A percentile compares a stretch with the other conserved stretches of the same genome.
phyloP scores from a whole-genome alignment of 768 basidiomycete species.

The Pulveroboletus ravenelii region DNA sequence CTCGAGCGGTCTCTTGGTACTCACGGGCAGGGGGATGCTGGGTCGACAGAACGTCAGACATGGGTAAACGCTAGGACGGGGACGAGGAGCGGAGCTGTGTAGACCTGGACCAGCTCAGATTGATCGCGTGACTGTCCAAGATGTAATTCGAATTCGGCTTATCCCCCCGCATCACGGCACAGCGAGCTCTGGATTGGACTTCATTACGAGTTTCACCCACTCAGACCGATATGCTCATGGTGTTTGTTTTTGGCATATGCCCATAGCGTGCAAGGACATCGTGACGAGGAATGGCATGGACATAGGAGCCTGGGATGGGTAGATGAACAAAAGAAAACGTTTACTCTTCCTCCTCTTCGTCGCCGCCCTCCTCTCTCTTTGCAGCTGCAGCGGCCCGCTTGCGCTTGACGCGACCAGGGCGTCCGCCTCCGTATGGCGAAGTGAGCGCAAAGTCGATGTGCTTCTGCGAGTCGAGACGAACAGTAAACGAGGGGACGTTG shows the following conservation, averaged over 20 bases:
- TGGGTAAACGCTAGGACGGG: conserved; percentile 4
- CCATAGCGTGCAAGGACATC: conserved; percentile 31
- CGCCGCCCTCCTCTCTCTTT: conserved; percentile 86
- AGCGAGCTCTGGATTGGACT: no score
- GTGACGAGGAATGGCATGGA: conserved; percentile 20
- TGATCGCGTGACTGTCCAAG: conserved; percentile 5
- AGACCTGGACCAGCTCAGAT: not conserved
- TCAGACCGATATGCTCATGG: conserved; percentile 13
- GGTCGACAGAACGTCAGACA: conserved; percentile 27
- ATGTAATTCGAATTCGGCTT: not conserved
- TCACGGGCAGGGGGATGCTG: conserved; percentile 49
- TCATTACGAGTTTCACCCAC: no score
- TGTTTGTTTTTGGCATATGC: conserved; percentile 26
- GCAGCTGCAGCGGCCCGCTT: conserved; percentile 94
- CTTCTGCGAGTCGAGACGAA: conserved; percentile 99
- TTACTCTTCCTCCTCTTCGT: conserved; percentile 88
- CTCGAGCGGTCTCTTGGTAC: conserved; percentile 8
- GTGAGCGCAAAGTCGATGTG: conserved; percentile 99
- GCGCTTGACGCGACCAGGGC: conserved; percentile 95
- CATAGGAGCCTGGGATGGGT: conserved; percentile 26
- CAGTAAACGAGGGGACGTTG: conserved; percentile 97
- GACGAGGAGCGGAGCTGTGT: conserved; percentile 14
- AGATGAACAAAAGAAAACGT: conserved; percentile 18
- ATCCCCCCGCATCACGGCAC: not conserved
- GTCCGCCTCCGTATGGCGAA: conserved; percentile 94